phyloP scores from a whole-genome alignment of 2,329 filamentous ascomycete genomes.

The Rhexocercosporidium sp. region DNA sequence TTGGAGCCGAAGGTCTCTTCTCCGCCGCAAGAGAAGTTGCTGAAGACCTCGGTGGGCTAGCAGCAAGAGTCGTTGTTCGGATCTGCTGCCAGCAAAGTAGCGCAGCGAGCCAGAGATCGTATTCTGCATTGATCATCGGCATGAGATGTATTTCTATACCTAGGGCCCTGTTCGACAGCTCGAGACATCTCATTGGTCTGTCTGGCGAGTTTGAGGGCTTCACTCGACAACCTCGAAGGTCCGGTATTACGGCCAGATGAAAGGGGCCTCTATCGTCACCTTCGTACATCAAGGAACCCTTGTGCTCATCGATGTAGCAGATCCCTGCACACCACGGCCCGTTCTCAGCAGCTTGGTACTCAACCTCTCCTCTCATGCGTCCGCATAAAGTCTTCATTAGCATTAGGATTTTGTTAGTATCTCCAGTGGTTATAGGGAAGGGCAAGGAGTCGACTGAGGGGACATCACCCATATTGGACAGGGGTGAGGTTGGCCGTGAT shows the following conservation, averaged over 20 bases:
- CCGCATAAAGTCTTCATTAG: constrained; percentile 81
- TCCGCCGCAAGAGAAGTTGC: constrained; percentile 29
- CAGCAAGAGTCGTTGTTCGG: constrained; percentile 49
- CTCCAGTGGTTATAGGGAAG: constrained; percentile 64
- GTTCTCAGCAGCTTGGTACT: constrained; percentile 68
- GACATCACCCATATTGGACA: constrained; percentile 49
- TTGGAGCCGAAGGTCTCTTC: constrained; percentile 42
- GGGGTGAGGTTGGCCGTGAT: constrained; percentile 60
- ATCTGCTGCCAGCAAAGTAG: constrained; percentile 83
- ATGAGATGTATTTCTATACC: constrained; percentile 68
- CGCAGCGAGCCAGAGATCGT: constrained; percentile 81
- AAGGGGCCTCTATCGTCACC: constrained; percentile 69
- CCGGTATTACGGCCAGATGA: constrained; percentile 70
- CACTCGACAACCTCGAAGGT: constrained; percentile 76
- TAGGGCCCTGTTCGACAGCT: constrained; percentile 58
- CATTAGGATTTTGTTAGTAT: constrained; percentile 73
- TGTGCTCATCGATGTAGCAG: constrained; percentile 79
- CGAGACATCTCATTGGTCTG: constrained; percentile 54
- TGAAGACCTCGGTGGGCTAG: constrained; percentile 29
- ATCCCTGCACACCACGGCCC: constrained; percentile 73
- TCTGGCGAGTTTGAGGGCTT: constrained; percentile 57
- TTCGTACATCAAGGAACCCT: constrained; percentile 76
- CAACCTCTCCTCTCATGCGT: constrained; percentile 78
- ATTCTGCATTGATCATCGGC: constrained; percentile 67
- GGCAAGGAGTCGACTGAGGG: constrained; percentile 66